A percentile compares a stretch with the other conserved stretches of the same genome.
These are phyloP conservation scores for Heliosperma pusillum DNA, from an alignment of 148 eudicot species.

Conservation along the genomic window DNA sequence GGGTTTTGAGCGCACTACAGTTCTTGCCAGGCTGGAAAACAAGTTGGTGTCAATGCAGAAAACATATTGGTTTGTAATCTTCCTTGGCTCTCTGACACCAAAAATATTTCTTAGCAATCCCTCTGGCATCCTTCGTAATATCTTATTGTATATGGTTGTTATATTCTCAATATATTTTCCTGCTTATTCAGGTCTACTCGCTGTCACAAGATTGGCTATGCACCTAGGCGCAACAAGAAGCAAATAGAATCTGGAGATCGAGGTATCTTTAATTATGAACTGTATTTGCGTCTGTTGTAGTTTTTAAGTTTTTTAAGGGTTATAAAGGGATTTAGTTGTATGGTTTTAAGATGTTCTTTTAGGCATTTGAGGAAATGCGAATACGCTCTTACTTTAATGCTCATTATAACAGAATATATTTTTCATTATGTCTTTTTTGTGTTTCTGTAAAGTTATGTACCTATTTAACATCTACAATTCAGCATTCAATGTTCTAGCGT, in stretches of 20 bases:
- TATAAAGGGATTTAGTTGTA: too few relatives aligned
- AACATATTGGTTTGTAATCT: slow-evolving; percentile 61
- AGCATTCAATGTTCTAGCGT: not conserved
- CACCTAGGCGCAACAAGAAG: slow-evolving; percentile 53
- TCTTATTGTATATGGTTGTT: not conserved
- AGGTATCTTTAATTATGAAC: slow-evolving; percentile 30
- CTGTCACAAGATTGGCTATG: slow-evolving; percentile 86
- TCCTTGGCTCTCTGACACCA: not conserved
- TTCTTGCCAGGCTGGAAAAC: slow-evolving; percentile 72
- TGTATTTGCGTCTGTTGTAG: not conserved
- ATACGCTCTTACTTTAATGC: not conserved
- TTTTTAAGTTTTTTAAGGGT: too few relatives aligned
- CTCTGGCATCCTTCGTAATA: slow-evolving; percentile 1
- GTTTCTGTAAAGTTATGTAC: not conserved
- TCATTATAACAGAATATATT: slow-evolving; percentile 3
- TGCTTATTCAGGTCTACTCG: slow-evolving; percentile 44
- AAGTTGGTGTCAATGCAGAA: slow-evolving; percentile 66
- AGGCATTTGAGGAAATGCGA: not conserved
- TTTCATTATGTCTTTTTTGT: not conserved
- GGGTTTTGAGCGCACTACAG: slow-evolving; percentile 95
- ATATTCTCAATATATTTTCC: slow-evolving; percentile 10
- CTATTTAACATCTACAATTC: not conserved
- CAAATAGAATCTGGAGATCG: slow-evolving; percentile 24
- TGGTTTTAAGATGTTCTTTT: not conserved
- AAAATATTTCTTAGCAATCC: not conserved